Base-by-base conservation (phyloP, 352 stramenopile species). In the Phytopythium chamaehyphon region DNA sequence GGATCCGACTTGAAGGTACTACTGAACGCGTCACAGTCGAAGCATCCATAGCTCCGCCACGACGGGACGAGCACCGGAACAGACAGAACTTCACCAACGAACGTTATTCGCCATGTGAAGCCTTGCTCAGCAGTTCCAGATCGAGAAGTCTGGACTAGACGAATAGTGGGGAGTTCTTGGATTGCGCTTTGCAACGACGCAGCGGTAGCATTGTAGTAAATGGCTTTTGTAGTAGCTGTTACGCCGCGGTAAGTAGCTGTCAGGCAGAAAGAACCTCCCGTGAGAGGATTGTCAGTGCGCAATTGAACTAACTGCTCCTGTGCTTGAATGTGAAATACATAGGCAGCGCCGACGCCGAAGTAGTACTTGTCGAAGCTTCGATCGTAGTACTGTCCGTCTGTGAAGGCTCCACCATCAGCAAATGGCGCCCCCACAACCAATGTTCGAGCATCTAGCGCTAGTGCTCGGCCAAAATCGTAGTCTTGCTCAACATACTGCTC, bases 361-460 rank as follows among this genome's bases (percentile, higher is more conserved):
- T 62, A 94, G 9, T 54, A 46, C 8, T 57, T 63, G 48, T 94
- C 83, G 19, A 89, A 84, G 15, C 69, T 61, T 11, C 51, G 68
- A 18, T 72, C 69, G 43, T 90, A 54, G 33, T 91, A 89, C 53
- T 91, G 51, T 16, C 65, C 53, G 2, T 74, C 47, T 0, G 55
- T 54, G 23, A 86, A 86, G 22, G 64, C 55, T 1, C 93, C 89
- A n/a, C 89, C 73, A 47, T 88, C 79, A 3, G 80, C 85, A 36
- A 86, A 86, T 6, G 93, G 93, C 1, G 93, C 92, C 0, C 90
- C 90, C 1, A 98, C 82, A 5, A 93, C 83, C 26, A 98, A 76
- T 2, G 84, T 96, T 33, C 93, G 83, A 3, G 66, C 65, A 53
- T 86, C 77, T 28, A 96, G 64, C n/a, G 87, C 83, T 6, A 98